Base-by-base conservation (phyloP, 768 basidiomycete genomes). In the Rhizopogon sp. region DNA sequence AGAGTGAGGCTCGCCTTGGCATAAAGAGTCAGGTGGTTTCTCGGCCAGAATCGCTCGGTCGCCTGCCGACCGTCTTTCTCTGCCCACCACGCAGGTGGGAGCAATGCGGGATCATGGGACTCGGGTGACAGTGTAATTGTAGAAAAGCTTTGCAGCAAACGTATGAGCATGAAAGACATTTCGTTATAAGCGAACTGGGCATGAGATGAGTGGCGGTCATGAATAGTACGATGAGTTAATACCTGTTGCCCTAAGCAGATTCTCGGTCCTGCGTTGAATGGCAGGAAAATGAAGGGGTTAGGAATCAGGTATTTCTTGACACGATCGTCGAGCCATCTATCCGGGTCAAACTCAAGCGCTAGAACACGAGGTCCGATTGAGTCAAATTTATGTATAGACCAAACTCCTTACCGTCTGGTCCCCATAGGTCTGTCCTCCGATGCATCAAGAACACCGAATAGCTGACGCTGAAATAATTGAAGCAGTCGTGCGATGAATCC, bases 211-310 rank as follows among this genome's bases (percentile, higher is more conserved):
- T 64, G 52, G 31, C 52, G 40, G 2, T 55, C 11, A 17, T 53
- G 41, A 41, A 62, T 50, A 17, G 62, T 10, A 37, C 49, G 46
- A 58, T 35, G 46, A 54, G 58, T 4, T 13, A 53, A 66, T 50
- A 67, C 71, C 62, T 76, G 72, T 57, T 68, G 72, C 8, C 72
- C 72, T 2, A 73, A 62, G 47, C 72, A 73, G 51, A 72, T 72
- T 8, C 71, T 61, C 14, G 73, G 74, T 5, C 75, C 74, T 0
- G 74, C 73, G 33, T 76, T 75, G 52, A 75, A 75, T 1, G 74
- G 76, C 16, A 76, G 58, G 56, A 76, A 77, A 55, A 74, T 72
- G 56, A 63, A 76, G 0, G 74, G 74, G 43, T 76, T 77, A 1
- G 73, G 66, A 7, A 58, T 66, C 9, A 77, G 59, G 53, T 73